Conservation (phyloP, 345 rosid species). For the Eucalyptus polyanthemos region DNA sequence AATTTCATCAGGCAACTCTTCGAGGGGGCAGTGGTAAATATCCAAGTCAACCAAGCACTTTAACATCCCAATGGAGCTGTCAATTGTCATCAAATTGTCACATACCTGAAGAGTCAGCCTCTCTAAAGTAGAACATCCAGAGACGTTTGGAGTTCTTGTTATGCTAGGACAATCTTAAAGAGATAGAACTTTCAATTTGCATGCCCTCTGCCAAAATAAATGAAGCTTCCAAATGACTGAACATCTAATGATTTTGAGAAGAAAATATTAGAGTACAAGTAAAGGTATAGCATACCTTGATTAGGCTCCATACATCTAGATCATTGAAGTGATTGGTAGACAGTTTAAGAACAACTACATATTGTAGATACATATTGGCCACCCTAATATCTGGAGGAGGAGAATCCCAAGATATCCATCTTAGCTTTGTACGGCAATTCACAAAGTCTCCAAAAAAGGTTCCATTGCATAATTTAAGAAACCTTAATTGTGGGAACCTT, state of each 20-base stretch:
- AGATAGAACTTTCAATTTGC: background rate
- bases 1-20: background rate
- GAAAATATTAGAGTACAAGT: background rate
- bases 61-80: background rate
- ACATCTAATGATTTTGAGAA: background rate
- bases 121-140: background rate
- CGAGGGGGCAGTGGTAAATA: background rate
- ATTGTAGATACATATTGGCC: background rate
- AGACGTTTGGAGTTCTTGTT: background rate
- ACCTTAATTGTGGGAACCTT: background rate
- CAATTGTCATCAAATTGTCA: background rate
- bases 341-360: background rate
- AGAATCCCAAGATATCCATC: background rate
- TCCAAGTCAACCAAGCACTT: background rate
- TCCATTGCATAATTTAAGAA: background rate
- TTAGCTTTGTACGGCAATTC: background rate
- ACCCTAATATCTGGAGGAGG: background rate
- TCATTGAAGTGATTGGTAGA: background rate
- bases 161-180: background rate
- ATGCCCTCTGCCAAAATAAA: background rate
- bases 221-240: background rate
- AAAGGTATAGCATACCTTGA: background rate
- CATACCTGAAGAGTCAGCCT: background rate
- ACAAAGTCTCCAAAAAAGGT: background rate
- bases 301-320: background rate